Base-by-base conservation (phyloP, 305 asterid species). In the Caryopteris hybrid region DNA sequence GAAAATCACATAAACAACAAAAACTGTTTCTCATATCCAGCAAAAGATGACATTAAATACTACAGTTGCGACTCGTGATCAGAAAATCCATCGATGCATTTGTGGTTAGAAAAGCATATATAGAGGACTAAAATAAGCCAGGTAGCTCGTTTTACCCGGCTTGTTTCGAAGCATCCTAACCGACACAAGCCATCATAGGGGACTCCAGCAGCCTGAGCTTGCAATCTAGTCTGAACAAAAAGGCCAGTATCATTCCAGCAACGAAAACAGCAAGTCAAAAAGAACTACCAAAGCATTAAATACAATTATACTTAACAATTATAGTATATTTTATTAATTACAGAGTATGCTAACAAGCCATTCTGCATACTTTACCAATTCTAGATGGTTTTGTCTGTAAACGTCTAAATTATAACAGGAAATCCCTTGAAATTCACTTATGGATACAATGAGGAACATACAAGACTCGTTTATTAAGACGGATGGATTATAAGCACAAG, bases 141-240 rank as follows among this genome's bases (percentile, higher is more conserved):
- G 21, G 33, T 0, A 18, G 29, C 39, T 45, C 56, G 34, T 25
- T 36, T 8, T 78, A 88, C 92, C 75, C 79, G 22, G 59, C 61
- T 73, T 4, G 84, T 47, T 63, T 70, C 81, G 18, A 76, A 73
- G 31, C 31, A 25, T 25, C 31, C 31, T 2, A 25, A 25, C 31
- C 4, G 31, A 25, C 31, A 25, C 4, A 25, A 25, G 53, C 71
- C 73, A 59, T 69, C 63, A 62, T 81, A 77, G 66, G 91, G 83
- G 27, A 78, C 85, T 16, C 91, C 85, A 61, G 93, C 93, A 61
- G 95, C 93, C 83, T 90, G 96, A 61, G 95, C 93, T 81, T 90
- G 96, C 81, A 90, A 81, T 84, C 96, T 85, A 23, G 89, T 88
- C 96, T 87, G 86, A 8, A 69, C 8, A 52, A 71, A 57, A 70